These are phyloP conservation scores for Blastobotrys chiropterorum DNA, from an alignment of 805 yeast species.

Conservation along the genomic window DNA sequence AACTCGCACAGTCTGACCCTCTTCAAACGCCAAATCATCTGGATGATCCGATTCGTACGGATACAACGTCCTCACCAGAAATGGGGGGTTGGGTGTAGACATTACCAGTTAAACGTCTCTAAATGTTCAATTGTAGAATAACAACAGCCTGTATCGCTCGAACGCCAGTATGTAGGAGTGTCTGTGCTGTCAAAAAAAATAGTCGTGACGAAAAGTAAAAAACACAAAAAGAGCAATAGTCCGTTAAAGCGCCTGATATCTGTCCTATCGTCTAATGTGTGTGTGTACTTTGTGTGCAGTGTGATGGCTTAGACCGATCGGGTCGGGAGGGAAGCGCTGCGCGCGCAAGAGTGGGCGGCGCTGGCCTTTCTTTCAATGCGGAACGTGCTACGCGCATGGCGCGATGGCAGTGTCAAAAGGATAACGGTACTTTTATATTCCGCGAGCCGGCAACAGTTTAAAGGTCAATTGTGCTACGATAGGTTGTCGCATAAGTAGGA, in stretches of 20 bases:
- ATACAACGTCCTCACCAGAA: slow-evolving; percentile 60
- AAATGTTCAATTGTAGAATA: background rate
- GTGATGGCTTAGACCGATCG: background rate
- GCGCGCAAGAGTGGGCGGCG: too few relatives aligned
- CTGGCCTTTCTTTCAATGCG: too few relatives aligned
- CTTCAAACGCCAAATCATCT: slow-evolving; percentile 72
- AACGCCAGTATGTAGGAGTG: too few relatives aligned
- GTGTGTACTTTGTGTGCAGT: background rate
- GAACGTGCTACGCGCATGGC: background rate
- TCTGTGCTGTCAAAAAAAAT: background rate
- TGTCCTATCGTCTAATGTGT: background rate
- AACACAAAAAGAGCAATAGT: background rate
- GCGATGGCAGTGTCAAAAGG: background rate
- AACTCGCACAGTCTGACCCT: slow-evolving; percentile 68
- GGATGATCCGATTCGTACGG: slow-evolving; percentile 66
- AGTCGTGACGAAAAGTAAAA: background rate
- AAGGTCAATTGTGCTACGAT: too few relatives aligned
- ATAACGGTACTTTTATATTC: too few relatives aligned
- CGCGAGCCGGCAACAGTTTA: too few relatives aligned
- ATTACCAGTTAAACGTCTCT: background rate
- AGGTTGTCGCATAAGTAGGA: too few relatives aligned
- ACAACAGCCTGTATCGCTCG: background rate
- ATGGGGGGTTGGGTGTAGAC: slow-evolving; percentile 40
- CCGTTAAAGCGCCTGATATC: background rate
- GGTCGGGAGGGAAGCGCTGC: background rate